phyloP scores from a whole-genome alignment of 148 eudicot genomes.

The Camellia sinensis region DNA sequence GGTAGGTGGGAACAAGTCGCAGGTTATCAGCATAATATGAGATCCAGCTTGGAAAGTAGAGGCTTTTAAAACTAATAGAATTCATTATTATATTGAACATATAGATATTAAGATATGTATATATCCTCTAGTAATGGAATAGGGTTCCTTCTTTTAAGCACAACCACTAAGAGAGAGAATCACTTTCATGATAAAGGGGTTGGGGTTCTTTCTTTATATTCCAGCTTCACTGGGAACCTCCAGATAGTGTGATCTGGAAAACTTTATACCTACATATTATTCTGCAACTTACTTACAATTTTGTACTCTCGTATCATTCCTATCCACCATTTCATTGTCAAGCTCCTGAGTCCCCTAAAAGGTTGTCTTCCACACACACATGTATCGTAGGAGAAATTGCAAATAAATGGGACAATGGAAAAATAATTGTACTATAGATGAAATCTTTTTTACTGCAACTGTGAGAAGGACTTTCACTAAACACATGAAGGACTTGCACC shows the following conservation, averaged over 20 bases:
- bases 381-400: no score
- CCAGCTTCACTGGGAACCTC: slow-evolving; percentile 19
- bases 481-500: no score
- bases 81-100: background rate
- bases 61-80: slow-evolving; percentile 5
- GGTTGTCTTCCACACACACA: no score
- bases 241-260: slow-evolving; percentile 22
- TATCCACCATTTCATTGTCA: slow-evolving; percentile 12
- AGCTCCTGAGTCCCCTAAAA: background rate
- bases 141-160: no score
- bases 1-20: background rate
- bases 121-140: background rate
- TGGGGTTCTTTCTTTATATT: slow-evolving; percentile 19
- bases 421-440: no score
- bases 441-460: no score
- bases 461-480: no score
- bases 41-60: slow-evolving; percentile 7
- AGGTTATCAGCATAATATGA: slow-evolving; percentile 12
- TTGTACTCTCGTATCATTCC: slow-evolving; percentile 18
- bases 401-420: no score
- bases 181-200: background rate
- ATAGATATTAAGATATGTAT: background rate
- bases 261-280: slow-evolving; percentile 30
- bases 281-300: background rate
- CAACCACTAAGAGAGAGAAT: no score